Conservation (phyloP, 148 eudicot genomes). For the Heliamphora exappendiculata region DNA sequence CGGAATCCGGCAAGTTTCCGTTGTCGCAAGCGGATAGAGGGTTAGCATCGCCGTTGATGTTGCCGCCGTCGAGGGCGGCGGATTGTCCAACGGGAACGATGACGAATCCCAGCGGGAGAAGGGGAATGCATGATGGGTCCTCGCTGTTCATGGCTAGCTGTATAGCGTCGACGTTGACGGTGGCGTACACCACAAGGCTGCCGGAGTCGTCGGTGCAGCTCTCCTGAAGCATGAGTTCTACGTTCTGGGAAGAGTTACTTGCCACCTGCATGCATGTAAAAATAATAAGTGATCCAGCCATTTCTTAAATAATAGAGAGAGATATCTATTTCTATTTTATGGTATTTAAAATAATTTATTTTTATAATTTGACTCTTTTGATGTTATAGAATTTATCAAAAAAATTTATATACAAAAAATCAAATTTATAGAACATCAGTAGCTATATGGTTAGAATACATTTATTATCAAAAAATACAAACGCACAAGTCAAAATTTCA, state of each 20-base stretch:
- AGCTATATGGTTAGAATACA: too few relatives aligned
- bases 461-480: too few relatives aligned
- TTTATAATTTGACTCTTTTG: too few relatives aligned
- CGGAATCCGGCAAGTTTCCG: conserved; percentile 15
- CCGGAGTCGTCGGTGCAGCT: conserved; percentile 92
- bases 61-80: neutral
- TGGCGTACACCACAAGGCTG: conserved; percentile 78
- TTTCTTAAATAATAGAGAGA: too few relatives aligned
- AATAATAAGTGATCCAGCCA: neutral
- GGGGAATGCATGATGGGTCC: conserved; percentile 78
- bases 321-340: too few relatives aligned
- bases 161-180: conserved; percentile 75
- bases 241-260: conserved; percentile 85
- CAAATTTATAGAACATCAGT: too few relatives aligned
- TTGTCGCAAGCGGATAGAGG: conserved; percentile 1
- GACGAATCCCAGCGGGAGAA: conserved; percentile 85
- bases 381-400: too few relatives aligned
- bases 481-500: too few relatives aligned
- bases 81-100: conserved; percentile 38
- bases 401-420: too few relatives aligned
- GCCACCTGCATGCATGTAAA: conserved; percentile 54
- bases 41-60: neutral
- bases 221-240: conserved; percentile 93
- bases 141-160: conserved; percentile 81
- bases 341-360: too few relatives aligned